phyloP scores from a whole-genome alignment of 768 basidiomycete species.

The Lentinula raphanica region DNA sequence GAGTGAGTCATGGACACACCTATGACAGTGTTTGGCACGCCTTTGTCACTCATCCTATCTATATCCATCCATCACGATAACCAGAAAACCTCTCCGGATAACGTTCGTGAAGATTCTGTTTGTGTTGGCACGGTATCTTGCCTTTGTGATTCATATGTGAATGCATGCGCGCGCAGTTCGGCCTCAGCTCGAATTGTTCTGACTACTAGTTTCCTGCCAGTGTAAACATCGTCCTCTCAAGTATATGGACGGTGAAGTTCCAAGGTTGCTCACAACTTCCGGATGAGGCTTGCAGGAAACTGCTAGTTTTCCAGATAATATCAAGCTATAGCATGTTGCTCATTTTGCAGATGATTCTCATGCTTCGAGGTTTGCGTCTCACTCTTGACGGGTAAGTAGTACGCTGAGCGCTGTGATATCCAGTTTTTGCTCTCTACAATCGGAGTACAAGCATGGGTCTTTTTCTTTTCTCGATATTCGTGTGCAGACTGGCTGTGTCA shows the following conservation, averaged over 20 bases:
- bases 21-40: too few species aligned
- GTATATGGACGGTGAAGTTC: background rate
- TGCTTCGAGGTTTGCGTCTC: conserved; percentile 5
- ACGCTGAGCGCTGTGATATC: background rate
- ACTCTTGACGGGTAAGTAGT: too few species aligned
- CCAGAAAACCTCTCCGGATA: background rate
- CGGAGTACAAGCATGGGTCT: background rate
- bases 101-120: background rate
- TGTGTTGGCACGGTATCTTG: background rate
- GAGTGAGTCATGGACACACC: background rate
- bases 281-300: background rate
- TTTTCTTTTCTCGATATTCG: background rate
- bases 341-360: background rate
- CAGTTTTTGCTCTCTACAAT: conserved; percentile 1
- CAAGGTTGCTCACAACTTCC: background rate
- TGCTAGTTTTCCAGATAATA: background rate
- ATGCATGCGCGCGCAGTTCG: background rate
- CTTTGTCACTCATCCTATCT: too few species aligned
- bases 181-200: background rate
- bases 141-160: background rate
- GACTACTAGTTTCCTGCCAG: background rate
- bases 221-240: background rate
- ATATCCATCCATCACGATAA: background rate
- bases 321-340: background rate
- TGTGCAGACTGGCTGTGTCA: background rate